Conservation (phyloP, 306 rosid species). For the Dalbergia oliveri region DNA sequence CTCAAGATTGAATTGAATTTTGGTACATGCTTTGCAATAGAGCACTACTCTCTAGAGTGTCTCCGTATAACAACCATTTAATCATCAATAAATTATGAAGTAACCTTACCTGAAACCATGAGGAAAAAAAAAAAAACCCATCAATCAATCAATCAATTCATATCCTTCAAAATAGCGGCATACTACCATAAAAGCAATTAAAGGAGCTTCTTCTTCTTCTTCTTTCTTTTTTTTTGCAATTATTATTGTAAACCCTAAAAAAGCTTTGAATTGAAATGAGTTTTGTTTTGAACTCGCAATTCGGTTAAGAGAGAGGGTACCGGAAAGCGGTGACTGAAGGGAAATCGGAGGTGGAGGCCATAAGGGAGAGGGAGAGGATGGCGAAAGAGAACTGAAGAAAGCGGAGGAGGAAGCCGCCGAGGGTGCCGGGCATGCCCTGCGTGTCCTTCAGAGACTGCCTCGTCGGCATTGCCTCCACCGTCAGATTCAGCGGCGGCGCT, state of each 20-base stretch:
- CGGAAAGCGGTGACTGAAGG: conserved; percentile 65
- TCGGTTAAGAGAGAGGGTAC: background rate
- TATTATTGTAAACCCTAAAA: background rate
- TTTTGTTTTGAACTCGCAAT: background rate
- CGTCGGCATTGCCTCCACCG: conserved; percentile 47
- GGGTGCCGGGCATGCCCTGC: conserved; percentile 64
- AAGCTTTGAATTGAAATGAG: background rate
- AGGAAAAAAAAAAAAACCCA: background rate
- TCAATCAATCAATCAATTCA: background rate
- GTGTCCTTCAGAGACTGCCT: conserved; percentile 49
- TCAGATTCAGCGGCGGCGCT: conserved; percentile 46
- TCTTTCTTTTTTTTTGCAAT: no score
- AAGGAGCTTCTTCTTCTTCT: background rate
- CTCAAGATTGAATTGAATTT: no score
- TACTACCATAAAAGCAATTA: background rate
- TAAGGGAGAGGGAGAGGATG: conserved; percentile 51
- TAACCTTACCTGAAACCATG: background rate
- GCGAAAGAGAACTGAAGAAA: conserved; percentile 58
- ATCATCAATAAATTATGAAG: background rate
- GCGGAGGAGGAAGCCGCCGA: conserved; percentile 56
- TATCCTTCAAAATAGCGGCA: background rate
- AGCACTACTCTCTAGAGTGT: no score
- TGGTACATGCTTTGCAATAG: no score
- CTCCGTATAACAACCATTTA: background rate
- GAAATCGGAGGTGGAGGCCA: conserved; percentile 61